Percentiles rank a stretch among this genome's conserved stretches.
phyloP scores from a whole-genome alignment of 2,329 filamentous ascomycete genomes.

The Fusarium cyanostomum region DNA sequence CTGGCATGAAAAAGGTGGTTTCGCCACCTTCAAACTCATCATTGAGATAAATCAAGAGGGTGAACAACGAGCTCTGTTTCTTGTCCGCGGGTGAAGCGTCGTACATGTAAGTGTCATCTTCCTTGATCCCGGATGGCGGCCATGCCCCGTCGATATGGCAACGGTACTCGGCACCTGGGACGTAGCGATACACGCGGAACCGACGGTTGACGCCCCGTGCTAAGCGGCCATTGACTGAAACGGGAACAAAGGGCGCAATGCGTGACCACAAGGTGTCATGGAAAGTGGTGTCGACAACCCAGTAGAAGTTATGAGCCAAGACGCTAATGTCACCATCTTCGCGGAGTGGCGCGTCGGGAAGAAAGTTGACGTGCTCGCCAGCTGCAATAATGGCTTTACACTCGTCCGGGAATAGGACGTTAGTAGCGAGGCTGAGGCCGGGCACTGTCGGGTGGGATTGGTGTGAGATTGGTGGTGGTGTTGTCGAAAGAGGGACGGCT shows the following conservation, averaged over 20 bases:
- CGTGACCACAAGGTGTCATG: conserved; percentile 71
- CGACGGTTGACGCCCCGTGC: conserved; percentile 73
- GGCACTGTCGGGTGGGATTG: conserved; percentile 71
- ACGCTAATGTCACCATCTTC: conserved; percentile 73
- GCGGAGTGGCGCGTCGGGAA: conserved; percentile 73
- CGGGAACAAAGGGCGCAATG: conserved; percentile 66
- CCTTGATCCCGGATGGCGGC: conserved; percentile 73
- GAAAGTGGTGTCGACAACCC: conserved; percentile 72
- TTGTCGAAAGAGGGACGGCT: conserved; percentile 60
- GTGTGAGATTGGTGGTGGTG: conserved; percentile 58
- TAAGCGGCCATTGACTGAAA: conserved; percentile 61
- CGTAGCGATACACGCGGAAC: conserved; percentile 77
- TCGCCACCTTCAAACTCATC: conserved; percentile 78
- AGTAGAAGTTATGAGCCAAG: conserved; percentile 78
- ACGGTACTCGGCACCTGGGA: conserved; percentile 76
- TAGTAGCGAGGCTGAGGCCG: conserved; percentile 66
- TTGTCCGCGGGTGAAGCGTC: conserved; percentile 68
- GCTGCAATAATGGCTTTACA: conserved; percentile 74
- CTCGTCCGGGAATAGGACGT: conserved; percentile 68
- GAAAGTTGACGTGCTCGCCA: conserved; percentile 71
- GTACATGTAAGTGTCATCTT: conserved; percentile 70
- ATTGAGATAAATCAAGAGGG: conserved; percentile 75
- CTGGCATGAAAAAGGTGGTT: conserved; percentile 76
- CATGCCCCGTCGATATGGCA: conserved; percentile 78
- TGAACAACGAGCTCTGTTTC: conserved; percentile 74